These are phyloP conservation scores for Exophiala sp. DNA, from an alignment of 2,329 filamentous ascomycete genomes.

Conservation along the genomic window DNA sequence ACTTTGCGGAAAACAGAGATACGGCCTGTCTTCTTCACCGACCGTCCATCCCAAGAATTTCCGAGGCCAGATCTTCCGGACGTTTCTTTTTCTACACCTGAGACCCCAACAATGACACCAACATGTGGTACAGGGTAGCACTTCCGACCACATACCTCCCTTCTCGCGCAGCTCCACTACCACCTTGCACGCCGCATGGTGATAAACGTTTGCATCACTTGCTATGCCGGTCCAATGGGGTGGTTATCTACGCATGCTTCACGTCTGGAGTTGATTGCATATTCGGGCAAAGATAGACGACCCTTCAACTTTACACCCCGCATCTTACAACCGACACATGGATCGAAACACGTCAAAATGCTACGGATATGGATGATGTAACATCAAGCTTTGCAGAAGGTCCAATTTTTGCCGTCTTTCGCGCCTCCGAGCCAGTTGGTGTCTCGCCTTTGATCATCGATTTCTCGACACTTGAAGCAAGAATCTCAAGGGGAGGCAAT, in stretches of 20 bases:
- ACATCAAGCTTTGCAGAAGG: neutral
- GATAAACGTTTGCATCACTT: neutral
- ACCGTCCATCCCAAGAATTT: too few relatives aligned
- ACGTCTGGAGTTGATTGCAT: neutral
- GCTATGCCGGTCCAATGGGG: neutral
- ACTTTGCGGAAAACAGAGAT: too few relatives aligned
- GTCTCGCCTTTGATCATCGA: neutral
- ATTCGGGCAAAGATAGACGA: neutral
- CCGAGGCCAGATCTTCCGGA: too few relatives aligned
- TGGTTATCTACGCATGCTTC: too few relatives aligned
- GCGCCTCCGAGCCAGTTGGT: neutral
- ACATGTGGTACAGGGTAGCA: neutral
- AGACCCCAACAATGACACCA: neutral
- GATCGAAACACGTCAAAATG: neutral
- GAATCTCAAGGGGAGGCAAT: too few relatives aligned
- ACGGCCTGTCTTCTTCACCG: too few relatives aligned
- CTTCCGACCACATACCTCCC: neutral
- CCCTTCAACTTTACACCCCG: neutral
- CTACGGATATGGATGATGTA: neutral
- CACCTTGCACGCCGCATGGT: too few relatives aligned
- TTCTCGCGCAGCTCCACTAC: too few relatives aligned
- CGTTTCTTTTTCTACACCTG: neutral
- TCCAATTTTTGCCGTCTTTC: neutral
- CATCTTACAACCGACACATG: neutral
- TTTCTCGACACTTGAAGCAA: neutral